A percentile compares a stretch with the other conserved stretches of the same genome.
phyloP scores from a whole-genome alignment of 495 filamentous ascomycete species.

The Aspergillus affinis region DNA sequence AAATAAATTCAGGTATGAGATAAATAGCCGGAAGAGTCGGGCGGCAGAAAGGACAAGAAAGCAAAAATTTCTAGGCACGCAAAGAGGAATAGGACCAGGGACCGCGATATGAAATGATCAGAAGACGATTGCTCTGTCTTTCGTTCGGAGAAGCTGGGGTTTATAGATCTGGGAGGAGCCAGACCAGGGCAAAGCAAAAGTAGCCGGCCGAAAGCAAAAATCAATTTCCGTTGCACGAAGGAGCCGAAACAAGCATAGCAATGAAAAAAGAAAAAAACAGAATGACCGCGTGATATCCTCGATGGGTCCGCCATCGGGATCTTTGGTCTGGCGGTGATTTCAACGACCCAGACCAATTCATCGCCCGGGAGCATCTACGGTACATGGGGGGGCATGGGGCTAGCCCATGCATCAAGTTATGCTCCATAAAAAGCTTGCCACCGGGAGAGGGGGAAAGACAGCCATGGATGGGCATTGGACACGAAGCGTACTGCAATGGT shows the following conservation, averaged over 20 bases:
- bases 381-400: slow-evolving; percentile 10
- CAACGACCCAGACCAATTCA: slow-evolving; percentile 27
- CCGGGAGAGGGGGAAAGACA: slow-evolving; percentile 8
- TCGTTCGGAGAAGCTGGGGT: slow-evolving; percentile 10
- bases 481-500: slow-evolving; percentile 8
- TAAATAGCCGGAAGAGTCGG: background rate
- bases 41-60: slow-evolving; percentile 1
- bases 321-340: slow-evolving; percentile 33
- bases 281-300: slow-evolving; percentile 30
- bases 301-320: slow-evolving; percentile 19
- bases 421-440: slow-evolving; percentile 14
- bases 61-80: slow-evolving; percentile 5
- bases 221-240: slow-evolving; percentile 13
- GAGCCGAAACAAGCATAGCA: slow-evolving; percentile 21
- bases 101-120: background rate
- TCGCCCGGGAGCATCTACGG: slow-evolving; percentile 27
- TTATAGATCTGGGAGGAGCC: slow-evolving; percentile 15
- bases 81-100: background rate
- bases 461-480: slow-evolving; percentile 6
- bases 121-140: background rate
- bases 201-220: slow-evolving; percentile 8
- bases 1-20: slow-evolving; percentile 9
- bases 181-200: background rate
- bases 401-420: slow-evolving; percentile 13
- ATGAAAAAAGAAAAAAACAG: slow-evolving; percentile 26